Percentiles rank a stretch among this genome's conserved stretches.
Evolutionary conservation across 306 rosid genomes (phyloP).

Genomic region (Corylus avellana): DNA sequence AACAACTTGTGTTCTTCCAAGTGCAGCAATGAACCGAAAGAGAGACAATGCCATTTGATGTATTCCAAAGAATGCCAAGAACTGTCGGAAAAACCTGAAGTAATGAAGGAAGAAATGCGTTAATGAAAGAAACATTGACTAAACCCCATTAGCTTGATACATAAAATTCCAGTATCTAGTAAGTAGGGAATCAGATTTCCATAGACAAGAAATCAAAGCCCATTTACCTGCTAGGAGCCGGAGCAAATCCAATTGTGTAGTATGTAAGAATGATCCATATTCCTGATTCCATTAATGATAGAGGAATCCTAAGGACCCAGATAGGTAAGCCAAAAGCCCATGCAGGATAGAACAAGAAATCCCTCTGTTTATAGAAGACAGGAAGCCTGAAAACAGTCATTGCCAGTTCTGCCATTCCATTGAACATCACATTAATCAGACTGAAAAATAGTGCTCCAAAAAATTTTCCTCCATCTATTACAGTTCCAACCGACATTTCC

Average conservation of each 20-base stretch:
- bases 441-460: conserved; percentile 73
- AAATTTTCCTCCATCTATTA: conserved; percentile 54
- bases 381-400: conserved; percentile 68
- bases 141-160: conserved; percentile 33
- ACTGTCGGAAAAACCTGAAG: conserved; percentile 55
- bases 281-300: conserved; percentile 64
- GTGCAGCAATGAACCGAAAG: conserved; percentile 58
- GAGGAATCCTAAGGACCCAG: conserved; percentile 76
- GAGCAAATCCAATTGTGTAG: conserved; percentile 85
- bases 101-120: not conserved
- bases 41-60: conserved; percentile 74
- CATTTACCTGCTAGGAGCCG: conserved; percentile 64
- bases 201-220: conserved; percentile 18
- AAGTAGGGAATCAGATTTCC: not conserved
- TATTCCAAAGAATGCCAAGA: conserved; percentile 53
- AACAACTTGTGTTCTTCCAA: conserved; percentile 53
- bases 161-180: not conserved
- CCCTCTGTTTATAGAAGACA: conserved; percentile 75
- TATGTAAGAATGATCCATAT: conserved; percentile 75
- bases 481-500: conserved; percentile 56
- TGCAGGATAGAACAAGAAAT: conserved; percentile 72
- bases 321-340: conserved; percentile 82
- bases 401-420: conserved; percentile 71
- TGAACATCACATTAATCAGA: conserved; percentile 67
- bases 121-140: not conserved